Conservation (phyloP, 768 basidiomycete species). For the Cystobasidium tubakii region DNA sequence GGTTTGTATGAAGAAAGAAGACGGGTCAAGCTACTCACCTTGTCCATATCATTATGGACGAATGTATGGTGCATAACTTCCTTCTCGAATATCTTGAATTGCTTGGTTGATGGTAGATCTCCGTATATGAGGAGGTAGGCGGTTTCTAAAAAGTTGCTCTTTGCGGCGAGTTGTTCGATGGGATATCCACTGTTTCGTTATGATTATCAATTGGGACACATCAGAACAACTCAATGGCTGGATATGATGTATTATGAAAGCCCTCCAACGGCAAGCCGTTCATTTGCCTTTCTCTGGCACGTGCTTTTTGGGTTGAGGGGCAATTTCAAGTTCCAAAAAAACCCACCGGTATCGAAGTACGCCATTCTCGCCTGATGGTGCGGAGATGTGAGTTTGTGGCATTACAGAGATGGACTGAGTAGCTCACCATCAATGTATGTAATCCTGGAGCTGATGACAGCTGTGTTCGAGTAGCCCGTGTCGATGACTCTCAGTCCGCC, state of each 20-base stretch:
- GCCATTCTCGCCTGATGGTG: conserved; percentile 51
- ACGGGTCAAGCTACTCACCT: not conserved
- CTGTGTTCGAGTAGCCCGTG: conserved; percentile 54
- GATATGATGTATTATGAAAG: no score
- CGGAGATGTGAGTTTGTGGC: not conserved
- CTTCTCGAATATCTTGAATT: conserved; percentile 61
- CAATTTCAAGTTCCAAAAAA: conserved; percentile 35
- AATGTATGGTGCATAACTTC: conserved; percentile 72
- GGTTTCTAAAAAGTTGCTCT: conserved; percentile 27
- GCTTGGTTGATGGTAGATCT: conserved; percentile 61
- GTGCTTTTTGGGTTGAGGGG: conserved; percentile 33
- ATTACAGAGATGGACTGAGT: not conserved
- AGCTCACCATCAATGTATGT: conserved; percentile 77
- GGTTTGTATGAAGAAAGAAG: not conserved
- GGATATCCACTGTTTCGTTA: conserved; percentile 61
- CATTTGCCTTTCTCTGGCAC: not conserved
- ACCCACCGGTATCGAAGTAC: conserved; percentile 58
- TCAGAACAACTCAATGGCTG: no score
- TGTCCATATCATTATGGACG: conserved; percentile 32
- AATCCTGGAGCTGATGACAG: conserved; percentile 54
- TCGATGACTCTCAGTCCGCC: conserved; percentile 67
- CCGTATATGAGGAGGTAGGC: conserved; percentile 84
- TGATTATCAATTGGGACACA: conserved; percentile 50
- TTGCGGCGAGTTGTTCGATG: conserved; percentile 75
- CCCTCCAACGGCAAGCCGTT: not conserved